phyloP scores from a whole-genome alignment of 805 yeast genomes.

The Metschnikowia colocasiae region DNA sequence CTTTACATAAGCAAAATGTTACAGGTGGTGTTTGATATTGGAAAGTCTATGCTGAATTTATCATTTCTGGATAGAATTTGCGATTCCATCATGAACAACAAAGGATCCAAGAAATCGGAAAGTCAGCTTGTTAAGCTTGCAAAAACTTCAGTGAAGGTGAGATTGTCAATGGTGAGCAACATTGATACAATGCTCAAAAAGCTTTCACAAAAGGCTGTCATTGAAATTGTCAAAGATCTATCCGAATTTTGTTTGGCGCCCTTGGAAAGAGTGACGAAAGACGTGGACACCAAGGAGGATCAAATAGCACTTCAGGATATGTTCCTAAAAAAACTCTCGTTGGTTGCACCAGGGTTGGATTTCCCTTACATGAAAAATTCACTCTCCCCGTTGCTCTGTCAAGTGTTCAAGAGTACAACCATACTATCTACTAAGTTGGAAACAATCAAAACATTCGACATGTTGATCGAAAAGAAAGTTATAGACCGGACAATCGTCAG shows the following conservation, averaged over 20 bases:
- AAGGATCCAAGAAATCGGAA: slow-evolving; percentile 22
- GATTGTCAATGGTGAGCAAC: slow-evolving; percentile 40
- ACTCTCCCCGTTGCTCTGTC: slow-evolving; percentile 69
- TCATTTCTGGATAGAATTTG: slow-evolving; percentile 71
- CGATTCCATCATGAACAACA: slow-evolving; percentile 37
- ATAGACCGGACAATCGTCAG: slow-evolving; percentile 68
- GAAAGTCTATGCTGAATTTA: slow-evolving; percentile 64
- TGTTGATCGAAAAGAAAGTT: slow-evolving; percentile 53
- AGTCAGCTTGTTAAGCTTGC: slow-evolving; percentile 26
- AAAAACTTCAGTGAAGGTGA: slow-evolving; percentile 29
- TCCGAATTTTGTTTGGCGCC: slow-evolving; percentile 32
- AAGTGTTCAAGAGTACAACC: slow-evolving; percentile 78
- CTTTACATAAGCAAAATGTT: slow-evolving; percentile 45
- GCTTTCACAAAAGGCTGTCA: slow-evolving; percentile 51
- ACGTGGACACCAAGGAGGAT: slow-evolving; percentile 27
- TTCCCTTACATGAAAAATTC: slow-evolving; percentile 69
- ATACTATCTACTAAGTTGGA: slow-evolving; percentile 73
- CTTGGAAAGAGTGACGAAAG: slow-evolving; percentile 14
- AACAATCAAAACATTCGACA: slow-evolving; percentile 57
- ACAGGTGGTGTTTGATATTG: slow-evolving; percentile 57
- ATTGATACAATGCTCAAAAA: slow-evolving; percentile 45
- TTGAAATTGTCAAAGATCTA: slow-evolving; percentile 44
- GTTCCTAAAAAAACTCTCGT: slow-evolving; percentile 42
- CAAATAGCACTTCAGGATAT: slow-evolving; percentile 49
- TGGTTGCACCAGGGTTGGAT: slow-evolving; percentile 48